phyloP scores from a whole-genome alignment of 2,329 filamentous ascomycete species.

The Neopestalotiopsis rosae region DNA sequence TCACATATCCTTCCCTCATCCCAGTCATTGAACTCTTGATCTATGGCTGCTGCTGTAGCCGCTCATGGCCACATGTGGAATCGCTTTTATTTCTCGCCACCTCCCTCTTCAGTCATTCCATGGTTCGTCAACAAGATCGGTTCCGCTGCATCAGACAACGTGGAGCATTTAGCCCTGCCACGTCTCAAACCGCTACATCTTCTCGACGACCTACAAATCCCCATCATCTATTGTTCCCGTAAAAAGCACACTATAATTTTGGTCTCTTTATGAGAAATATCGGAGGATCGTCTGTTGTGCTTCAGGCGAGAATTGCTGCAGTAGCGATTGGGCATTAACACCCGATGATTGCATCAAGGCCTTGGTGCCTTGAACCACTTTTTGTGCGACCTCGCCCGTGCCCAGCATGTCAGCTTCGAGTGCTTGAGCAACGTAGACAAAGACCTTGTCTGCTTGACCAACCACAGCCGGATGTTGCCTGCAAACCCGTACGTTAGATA shows the following conservation, averaged over 20 bases:
- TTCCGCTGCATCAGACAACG: neutral
- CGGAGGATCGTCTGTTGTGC: conserved; percentile 80
- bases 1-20: neutral
- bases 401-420: conserved; percentile 85
- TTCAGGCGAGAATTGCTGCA: conserved; percentile 78
- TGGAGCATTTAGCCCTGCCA: neutral
- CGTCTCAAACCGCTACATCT: neutral
- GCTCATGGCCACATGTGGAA: neutral
- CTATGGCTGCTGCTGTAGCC: neutral
- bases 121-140: neutral
- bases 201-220: neutral
- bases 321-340: conserved; percentile 76
- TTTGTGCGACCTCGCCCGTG: conserved; percentile 79
- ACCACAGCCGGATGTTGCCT: conserved; percentile 84
- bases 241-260: neutral
- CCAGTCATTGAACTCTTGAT: neutral
- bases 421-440: conserved; percentile 84
- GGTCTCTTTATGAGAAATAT: conserved; percentile 70
- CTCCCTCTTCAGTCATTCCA: neutral
- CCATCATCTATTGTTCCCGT: neutral
- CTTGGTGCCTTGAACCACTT: conserved; percentile 81
- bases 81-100: no score
- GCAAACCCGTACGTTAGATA: neutral
- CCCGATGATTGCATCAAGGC: conserved; percentile 74
- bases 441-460: conserved; percentile 78